Percentiles rank a stretch among this genome's conserved stretches.
Conservation (phyloP, 805 yeast genomes). For the Metschnikowia hibisci region DNA sequence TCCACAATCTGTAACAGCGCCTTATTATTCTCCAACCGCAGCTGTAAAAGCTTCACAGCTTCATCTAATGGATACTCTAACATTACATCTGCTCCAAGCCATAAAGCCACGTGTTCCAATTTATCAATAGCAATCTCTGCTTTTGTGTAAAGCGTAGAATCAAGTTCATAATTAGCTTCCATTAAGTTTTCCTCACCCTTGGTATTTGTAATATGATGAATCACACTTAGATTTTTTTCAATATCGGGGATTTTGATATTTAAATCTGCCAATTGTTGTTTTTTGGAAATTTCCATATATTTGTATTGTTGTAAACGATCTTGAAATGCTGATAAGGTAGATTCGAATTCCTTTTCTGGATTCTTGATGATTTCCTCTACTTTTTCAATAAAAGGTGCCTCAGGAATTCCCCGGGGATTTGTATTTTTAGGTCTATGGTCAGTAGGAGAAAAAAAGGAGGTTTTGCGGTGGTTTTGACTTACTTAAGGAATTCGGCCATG, state of each 20-base stretch:
- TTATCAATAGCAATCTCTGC: constrained; percentile 66
- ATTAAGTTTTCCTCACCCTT: constrained; percentile 36
- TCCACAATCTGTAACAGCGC: constrained; percentile 58
- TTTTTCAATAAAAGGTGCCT: constrained; percentile 87
- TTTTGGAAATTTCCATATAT: constrained; percentile 69
- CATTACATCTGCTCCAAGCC: constrained; percentile 99
- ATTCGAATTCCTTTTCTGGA: constrained; percentile 61
- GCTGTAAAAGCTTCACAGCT: constrained; percentile 66
- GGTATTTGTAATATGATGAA: constrained; percentile 52
- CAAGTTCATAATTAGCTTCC: constrained; percentile 82
- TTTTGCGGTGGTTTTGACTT: constrained; percentile 13
- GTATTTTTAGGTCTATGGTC: constrained; percentile 48
- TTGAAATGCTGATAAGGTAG: constrained; percentile 70
- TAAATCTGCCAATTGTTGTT: constrained; percentile 48
- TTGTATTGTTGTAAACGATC: constrained; percentile 86
- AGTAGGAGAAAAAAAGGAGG: constrained; percentile 1
- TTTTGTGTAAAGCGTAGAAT: constrained; percentile 85
- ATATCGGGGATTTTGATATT: constrained; percentile 86
- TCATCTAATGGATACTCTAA: constrained; percentile 88
- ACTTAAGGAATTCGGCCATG: constrained; percentile 33
- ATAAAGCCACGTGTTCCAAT: constrained; percentile 61
- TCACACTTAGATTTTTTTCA: constrained; percentile 74
- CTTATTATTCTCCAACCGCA: constrained; percentile 61
- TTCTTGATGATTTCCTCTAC: constrained; percentile 71
- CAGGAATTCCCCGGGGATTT: constrained; percentile 94